phyloP scores from a whole-genome alignment of 805 yeast species.

The Kazachstania taianensis region DNA sequence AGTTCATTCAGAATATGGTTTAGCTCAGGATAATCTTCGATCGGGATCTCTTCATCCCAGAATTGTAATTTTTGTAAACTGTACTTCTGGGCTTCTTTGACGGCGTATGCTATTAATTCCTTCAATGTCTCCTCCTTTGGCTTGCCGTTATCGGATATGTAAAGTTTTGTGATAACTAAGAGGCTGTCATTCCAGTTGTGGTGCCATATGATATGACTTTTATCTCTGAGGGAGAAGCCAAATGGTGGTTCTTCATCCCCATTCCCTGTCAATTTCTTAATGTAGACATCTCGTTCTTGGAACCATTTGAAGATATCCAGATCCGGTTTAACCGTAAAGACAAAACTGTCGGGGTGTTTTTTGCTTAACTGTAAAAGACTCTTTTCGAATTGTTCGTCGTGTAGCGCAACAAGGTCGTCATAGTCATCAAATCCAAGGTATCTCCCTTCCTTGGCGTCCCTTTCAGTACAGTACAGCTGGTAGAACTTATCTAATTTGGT shows the following conservation, averaged over 20 bases:
- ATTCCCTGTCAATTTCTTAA: conserved; percentile 17
- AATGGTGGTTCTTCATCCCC: conserved; percentile 13
- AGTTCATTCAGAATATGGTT: conserved; percentile 12
- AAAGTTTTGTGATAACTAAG: conserved; percentile 24
- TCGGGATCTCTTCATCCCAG: conserved; percentile 35
- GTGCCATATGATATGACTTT: conserved; percentile 36
- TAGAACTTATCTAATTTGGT: conserved; percentile 16
- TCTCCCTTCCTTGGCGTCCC: conserved; percentile 10
- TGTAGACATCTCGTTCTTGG: conserved; percentile 30
- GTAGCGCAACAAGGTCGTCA: conserved; percentile 22
- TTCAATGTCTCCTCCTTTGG: conserved; percentile 16
- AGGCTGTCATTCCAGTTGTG: conserved; percentile 32
- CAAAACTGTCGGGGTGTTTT: conserved; percentile 14
- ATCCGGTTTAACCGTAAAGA: conserved; percentile 31
- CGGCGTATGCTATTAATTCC: conserved; percentile 26
- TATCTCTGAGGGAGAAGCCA: conserved; percentile 21
- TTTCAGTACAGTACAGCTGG: conserved; percentile 10
- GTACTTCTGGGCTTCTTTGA: conserved; percentile 27
- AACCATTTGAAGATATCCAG: conserved; percentile 35
- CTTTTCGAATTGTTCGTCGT: conserved; percentile 16
- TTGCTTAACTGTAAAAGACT: conserved; percentile 15
- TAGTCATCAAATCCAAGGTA: conserved; percentile 27
- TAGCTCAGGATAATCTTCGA: conserved; percentile 16
- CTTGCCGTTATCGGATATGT: conserved; percentile 8
- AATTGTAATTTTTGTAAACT: conserved; percentile 24